Conservation (phyloP, 148 eudicot species). For the Selenicereus undatus region DNA sequence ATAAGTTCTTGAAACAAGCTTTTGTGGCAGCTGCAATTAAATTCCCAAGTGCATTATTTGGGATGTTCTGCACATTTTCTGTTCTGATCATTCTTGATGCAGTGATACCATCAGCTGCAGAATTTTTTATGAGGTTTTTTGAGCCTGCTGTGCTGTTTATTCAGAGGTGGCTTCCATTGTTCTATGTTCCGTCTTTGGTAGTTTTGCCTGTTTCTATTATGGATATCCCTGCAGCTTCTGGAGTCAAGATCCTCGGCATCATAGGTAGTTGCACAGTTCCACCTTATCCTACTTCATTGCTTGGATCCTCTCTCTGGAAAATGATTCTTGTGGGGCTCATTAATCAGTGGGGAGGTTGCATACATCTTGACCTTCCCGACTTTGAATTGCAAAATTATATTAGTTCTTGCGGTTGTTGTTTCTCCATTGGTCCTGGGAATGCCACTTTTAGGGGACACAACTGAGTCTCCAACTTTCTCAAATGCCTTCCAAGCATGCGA, state of each 20-base stretch:
- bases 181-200: conserved; percentile 92
- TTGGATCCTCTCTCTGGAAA: not conserved
- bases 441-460: not conserved
- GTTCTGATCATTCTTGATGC: conserved; percentile 64
- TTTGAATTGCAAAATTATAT: too few species aligned
- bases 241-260: conserved; percentile 71
- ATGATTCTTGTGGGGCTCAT: not conserved
- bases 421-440: too few species aligned
- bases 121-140: conserved; percentile 67
- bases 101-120: conserved; percentile 66
- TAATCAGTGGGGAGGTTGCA: too few species aligned
- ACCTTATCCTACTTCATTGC: not conserved
- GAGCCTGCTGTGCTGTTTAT: conserved; percentile 92
- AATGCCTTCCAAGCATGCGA: not conserved
- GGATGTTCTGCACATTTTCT: conserved; percentile 94
- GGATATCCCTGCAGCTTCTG: conserved; percentile 94
- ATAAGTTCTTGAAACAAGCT: conserved; percentile 68
- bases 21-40: conserved; percentile 81
- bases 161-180: conserved; percentile 97
- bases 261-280: conserved; percentile 42
- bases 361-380: too few species aligned
- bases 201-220: conserved; percentile 85
- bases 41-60: conserved; percentile 95
- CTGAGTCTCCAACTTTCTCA: not conserved
- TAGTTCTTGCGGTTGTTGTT: too few species aligned